These are phyloP conservation scores for Amborella trichopoda DNA, from an alignment of 164 flowering plant species.

Conservation along the genomic window DNA sequence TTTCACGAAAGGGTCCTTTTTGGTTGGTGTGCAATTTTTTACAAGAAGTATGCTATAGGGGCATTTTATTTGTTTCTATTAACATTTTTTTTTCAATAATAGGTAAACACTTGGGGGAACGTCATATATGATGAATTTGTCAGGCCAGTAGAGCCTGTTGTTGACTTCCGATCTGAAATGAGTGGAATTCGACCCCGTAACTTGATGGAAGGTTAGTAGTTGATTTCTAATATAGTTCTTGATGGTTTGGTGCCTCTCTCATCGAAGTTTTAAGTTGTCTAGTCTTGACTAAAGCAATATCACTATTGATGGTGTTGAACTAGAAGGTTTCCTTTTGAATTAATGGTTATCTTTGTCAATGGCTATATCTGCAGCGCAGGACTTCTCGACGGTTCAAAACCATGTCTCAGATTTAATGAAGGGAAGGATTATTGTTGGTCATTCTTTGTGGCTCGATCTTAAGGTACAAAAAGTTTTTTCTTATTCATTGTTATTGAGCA, in stretches of 20 bases:
- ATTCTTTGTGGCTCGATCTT: conserved; percentile 82
- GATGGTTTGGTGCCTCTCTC: no score
- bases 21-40: no score
- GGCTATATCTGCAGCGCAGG: conserved; percentile 84
- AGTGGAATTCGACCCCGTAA: conserved; percentile 87
- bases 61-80: no score
- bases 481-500: no score
- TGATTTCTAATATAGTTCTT: no score
- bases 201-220: conserved; percentile 80
- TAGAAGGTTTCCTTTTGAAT: no score
- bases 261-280: no score
- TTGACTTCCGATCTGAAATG: conserved; percentile 76
- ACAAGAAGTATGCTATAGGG: no score
- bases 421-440: conserved; percentile 84
- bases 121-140: conserved; percentile 85
- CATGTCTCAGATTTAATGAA: conserved; percentile 72
- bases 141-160: conserved; percentile 73
- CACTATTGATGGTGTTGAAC: no score
- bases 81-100: conserved; percentile 15
- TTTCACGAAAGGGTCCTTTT: no score
- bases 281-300: no score
- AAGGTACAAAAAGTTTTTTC: conserved; percentile 62
- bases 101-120: conserved; percentile 94
- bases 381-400: conserved; percentile 54
- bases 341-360: no score